These are phyloP conservation scores for Geoglossum cookeanum DNA, from an alignment of 2,329 filamentous ascomycete species.

Conservation along the genomic window DNA sequence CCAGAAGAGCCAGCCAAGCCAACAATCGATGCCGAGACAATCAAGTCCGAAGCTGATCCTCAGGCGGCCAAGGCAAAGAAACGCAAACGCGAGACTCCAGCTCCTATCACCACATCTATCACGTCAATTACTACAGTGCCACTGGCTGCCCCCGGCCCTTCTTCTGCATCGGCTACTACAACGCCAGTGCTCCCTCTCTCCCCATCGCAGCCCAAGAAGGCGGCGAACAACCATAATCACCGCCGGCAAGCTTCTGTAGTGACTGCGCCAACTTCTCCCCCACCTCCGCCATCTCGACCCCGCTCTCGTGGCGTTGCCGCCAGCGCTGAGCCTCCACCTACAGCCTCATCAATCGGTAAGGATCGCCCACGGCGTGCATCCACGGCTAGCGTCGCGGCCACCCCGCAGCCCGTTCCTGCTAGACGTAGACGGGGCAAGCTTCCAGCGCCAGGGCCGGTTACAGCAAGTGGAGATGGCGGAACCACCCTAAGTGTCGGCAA, in stretches of 20 bases:
- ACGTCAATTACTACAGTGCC: constrained; percentile 8
- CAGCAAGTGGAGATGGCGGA: constrained; percentile 36
- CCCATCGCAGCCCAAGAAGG: constrained; percentile 6
- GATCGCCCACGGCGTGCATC: constrained; percentile 4
- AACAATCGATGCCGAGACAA: constrained; percentile 5
- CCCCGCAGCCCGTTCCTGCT: not conserved
- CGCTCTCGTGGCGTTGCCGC: constrained; percentile 19
- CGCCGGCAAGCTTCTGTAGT: constrained; percentile 8
- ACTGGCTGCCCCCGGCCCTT: constrained; percentile 10
- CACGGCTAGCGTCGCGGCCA: constrained; percentile 2
- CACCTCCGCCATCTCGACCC: not conserved
- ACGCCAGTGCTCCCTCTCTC: constrained; percentile 9
- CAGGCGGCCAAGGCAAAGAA: not conserved
- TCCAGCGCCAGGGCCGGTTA: constrained; percentile 55
- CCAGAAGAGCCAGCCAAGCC: constrained; percentile 1
- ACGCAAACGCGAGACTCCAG: constrained; percentile 3
- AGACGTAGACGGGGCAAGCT: constrained; percentile 38
- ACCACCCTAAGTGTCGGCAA: constrained; percentile 51
- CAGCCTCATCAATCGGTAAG: constrained; percentile 6
- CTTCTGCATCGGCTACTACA: constrained; percentile 10
- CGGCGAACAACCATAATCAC: constrained; percentile 7
- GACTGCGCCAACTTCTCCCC: constrained; percentile 1
- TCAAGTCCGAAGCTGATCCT: constrained; percentile 5
- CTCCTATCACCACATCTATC: not conserved
- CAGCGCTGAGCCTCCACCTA: constrained; percentile 25